These are phyloP conservation scores for Paecilomyces fulvus DNA, from an alignment of 2,329 filamentous ascomycete species.

Conservation along the genomic window DNA sequence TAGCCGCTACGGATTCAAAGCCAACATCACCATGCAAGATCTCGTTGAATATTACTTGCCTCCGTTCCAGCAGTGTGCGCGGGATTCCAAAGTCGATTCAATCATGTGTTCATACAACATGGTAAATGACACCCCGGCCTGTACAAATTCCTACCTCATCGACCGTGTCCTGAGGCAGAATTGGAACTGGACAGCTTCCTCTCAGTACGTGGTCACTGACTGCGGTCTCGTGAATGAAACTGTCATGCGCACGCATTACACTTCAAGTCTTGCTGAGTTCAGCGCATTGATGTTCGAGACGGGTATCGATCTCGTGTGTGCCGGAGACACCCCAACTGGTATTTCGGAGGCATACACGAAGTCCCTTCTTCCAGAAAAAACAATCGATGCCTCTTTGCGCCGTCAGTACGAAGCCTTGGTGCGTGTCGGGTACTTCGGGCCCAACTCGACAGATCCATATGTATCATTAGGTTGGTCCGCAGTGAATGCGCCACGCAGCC, in stretches of 20 bases:
- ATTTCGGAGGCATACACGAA: conserved; percentile 32
- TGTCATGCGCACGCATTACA: conserved; percentile 43
- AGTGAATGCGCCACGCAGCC: conserved; percentile 45
- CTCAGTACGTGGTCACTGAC: conserved; percentile 55
- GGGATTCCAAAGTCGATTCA: conserved; percentile 47
- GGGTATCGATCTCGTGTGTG: conserved; percentile 44
- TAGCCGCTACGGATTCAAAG: conserved; percentile 43
- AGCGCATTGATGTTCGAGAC: conserved; percentile 39
- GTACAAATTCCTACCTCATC: conserved; percentile 52
- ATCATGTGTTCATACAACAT: conserved; percentile 55
- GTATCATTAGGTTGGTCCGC: conserved; percentile 43
- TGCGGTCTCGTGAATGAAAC: conserved; percentile 54
- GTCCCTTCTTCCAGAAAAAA: conserved; percentile 33
- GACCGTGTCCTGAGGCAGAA: conserved; percentile 53
- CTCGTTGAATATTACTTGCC: conserved; percentile 58
- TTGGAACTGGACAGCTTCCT: conserved; percentile 53
- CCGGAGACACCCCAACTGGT: conserved; percentile 34
- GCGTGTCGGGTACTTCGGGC: conserved; percentile 43
- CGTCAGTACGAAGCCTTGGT: conserved; percentile 41
- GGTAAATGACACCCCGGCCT: conserved; percentile 55
- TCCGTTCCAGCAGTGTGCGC: conserved; percentile 54
- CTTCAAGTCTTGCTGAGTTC: conserved; percentile 31
- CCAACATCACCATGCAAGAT: conserved; percentile 49
- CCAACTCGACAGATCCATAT: conserved; percentile 33
- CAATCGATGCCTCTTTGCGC: conserved; percentile 35